Evolutionary conservation across 306 rosid species (phyloP).

Genomic region (Trichosanthes truncata): DNA sequence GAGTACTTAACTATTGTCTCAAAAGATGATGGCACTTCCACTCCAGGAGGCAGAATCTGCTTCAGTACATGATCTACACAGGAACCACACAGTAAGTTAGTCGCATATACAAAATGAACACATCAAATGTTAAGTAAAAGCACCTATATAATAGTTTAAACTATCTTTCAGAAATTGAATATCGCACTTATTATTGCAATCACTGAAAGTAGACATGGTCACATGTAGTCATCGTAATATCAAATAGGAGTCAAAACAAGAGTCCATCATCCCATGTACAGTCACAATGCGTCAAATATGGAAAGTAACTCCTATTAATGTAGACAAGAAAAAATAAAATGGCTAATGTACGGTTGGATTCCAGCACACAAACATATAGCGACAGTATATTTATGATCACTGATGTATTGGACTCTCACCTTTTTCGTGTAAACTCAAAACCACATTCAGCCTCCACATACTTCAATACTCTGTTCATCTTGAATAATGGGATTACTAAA

Average conservation of each 20-base stretch:
- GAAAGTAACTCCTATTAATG: neutral
- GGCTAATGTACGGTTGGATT: neutral
- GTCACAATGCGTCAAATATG: too few relatives aligned
- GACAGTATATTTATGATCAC: neutral
- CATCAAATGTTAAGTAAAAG: neutral
- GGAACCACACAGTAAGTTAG: neutral
- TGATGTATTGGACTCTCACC: neutral
- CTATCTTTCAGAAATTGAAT: neutral
- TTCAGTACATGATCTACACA: conserved; percentile 74
- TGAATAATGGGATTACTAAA: neutral
- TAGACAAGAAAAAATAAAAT: neutral
- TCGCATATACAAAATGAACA: neutral
- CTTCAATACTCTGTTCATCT: neutral
- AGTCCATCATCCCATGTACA: neutral
- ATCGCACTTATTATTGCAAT: neutral
- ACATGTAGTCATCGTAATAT: neutral
- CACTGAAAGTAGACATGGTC: neutral
- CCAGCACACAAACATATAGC: neutral
- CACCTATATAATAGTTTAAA: neutral
- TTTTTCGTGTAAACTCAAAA: neutral
- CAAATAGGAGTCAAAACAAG: neutral
- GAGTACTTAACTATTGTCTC: conserved; percentile 87
- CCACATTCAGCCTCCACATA: neutral
- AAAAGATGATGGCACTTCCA: conserved; percentile 89
- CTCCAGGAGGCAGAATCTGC: conserved; percentile 71